Evolutionary conservation across 176 grass and related monocot species (phyloP), one percentile per base, ranked within the genome.

Genomic region (Carex pumila): DNA sequence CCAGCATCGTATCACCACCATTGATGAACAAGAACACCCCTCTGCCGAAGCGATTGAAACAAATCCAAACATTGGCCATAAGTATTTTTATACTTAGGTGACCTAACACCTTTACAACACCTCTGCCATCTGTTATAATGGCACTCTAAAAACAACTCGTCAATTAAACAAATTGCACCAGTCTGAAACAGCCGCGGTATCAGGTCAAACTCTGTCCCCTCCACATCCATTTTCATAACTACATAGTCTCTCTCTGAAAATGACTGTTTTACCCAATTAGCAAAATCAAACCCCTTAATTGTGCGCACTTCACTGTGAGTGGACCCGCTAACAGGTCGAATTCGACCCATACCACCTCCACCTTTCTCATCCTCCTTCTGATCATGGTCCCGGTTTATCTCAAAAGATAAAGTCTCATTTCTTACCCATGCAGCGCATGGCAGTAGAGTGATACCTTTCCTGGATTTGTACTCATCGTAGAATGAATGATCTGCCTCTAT

Each of bases 181-280:
- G 88, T 87, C 30, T 92, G 79, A 18, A 92, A 7, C 58, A 95
- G 69, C 72, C 79, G 90, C 12, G 90, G 88, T 65, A 95, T 41
- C 21, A 95, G 82, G 12, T 95, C 93, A 57, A 95, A 95, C 65
- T 95, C 93, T 3, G 93, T 87, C 3, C 93, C 93, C 65, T 95
- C 93, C 49, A 95, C 87, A 73, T 95, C 93, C 90, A 95, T 95
- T 87, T 95, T 95, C 90, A 95, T 87, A 80, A 95, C 93, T 79
- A 95, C 85, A 65, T 89, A 95, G 53, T 95, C 93, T 80, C 80
- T 90, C 58, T 89, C 85, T 29, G 88, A 87, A 58, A 79, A 82
- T 52, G 90, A 84, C 73, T 65, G 85, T 84, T 73, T 84, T 53
- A 95, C 34, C 93, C 93, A 95, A 47, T 19, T 75, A 11, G 90